Conservation (phyloP, 148 eudicot species). For the Dianthus caryophyllus region DNA sequence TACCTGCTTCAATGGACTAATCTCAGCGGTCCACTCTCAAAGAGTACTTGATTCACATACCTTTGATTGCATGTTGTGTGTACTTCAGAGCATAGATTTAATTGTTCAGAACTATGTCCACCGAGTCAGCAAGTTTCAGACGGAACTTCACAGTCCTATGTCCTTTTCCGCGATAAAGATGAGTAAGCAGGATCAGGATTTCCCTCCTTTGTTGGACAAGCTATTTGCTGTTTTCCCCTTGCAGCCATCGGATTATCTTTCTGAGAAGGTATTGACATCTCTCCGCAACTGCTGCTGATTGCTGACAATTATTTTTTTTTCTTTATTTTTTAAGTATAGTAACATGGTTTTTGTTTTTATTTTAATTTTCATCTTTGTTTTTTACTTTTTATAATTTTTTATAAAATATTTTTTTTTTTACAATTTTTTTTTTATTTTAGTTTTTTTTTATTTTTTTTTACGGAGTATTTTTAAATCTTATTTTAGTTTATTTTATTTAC, state of each 20-base stretch:
- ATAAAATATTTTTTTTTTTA: too few species aligned
- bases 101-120: slow-evolving; percentile 50
- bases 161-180: slow-evolving; percentile 26
- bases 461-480: not conserved
- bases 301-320: too few species aligned
- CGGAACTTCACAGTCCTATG: slow-evolving; percentile 28
- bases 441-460: too few species aligned
- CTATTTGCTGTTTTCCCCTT: slow-evolving; percentile 74
- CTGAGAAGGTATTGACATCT: slow-evolving; percentile 58
- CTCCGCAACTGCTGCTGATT: not conserved
- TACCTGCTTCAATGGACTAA: slow-evolving; percentile 59
- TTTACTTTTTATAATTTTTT: too few species aligned
- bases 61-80: slow-evolving; percentile 68
- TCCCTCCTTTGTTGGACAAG: slow-evolving; percentile 44
- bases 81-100: slow-evolving; percentile 72
- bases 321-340: too few species aligned
- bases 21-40: slow-evolving; percentile 40
- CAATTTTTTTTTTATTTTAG: too few species aligned
- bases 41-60: slow-evolving; percentile 59
- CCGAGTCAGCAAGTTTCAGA: slow-evolving; percentile 29
- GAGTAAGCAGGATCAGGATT: slow-evolving; percentile 27
- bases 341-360: too few species aligned
- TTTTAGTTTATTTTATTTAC: not conserved
- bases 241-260: slow-evolving; percentile 38
- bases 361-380: too few species aligned